A percentile compares a stretch with the other conserved stretches of the same genome.
These are phyloP conservation scores for Chrysoporthe deuterocubensis DNA, from an alignment of 2,329 filamentous ascomycete genomes.

Conservation along the genomic window DNA sequence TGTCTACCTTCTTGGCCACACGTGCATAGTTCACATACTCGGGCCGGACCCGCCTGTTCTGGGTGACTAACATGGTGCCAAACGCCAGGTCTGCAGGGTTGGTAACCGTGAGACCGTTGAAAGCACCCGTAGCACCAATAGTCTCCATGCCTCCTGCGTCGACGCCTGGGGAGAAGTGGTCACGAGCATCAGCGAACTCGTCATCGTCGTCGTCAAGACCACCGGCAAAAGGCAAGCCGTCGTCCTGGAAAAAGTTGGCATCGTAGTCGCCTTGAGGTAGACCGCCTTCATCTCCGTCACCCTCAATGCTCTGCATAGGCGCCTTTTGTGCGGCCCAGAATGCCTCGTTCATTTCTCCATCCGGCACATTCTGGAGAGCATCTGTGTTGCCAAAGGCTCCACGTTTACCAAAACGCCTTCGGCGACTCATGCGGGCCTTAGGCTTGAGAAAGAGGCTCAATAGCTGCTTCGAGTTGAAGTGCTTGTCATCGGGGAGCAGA, in stretches of 20 bases:
- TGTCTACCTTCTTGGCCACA: slow-evolving; percentile 73
- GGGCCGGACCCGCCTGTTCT: slow-evolving; percentile 64
- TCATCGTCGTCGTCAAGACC: slow-evolving; percentile 71
- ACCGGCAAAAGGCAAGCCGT: slow-evolving; percentile 70
- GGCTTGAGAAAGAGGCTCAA: slow-evolving; percentile 93
- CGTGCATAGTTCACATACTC: slow-evolving; percentile 74
- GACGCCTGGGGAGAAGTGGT: slow-evolving; percentile 73
- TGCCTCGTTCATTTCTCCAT: slow-evolving; percentile 88
- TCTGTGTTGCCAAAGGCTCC: slow-evolving; percentile 47
- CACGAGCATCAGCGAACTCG: slow-evolving; percentile 80
- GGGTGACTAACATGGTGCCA: slow-evolving; percentile 70
- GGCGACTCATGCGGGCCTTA: slow-evolving; percentile 78
- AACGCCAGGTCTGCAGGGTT: slow-evolving; percentile 55
- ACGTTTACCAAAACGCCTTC: slow-evolving; percentile 57
- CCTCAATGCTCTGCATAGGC: slow-evolving; percentile 44
- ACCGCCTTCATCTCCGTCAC: slow-evolving; percentile 55
- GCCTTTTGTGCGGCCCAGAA: slow-evolving; percentile 85
- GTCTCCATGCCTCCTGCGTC: slow-evolving; percentile 53
- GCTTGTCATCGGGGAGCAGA: slow-evolving; percentile 93
- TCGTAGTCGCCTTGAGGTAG: slow-evolving; percentile 81
- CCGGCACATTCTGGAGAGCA: slow-evolving; percentile 56
- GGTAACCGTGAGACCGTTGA: slow-evolving; percentile 50
- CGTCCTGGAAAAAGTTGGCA: slow-evolving; percentile 96
- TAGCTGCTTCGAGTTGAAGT: slow-evolving; percentile 93
- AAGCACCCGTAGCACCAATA: slow-evolving; percentile 47